Base-by-base conservation (phyloP, 2,329 filamentous ascomycete genomes). In the Huntiella bhutanensis region DNA sequence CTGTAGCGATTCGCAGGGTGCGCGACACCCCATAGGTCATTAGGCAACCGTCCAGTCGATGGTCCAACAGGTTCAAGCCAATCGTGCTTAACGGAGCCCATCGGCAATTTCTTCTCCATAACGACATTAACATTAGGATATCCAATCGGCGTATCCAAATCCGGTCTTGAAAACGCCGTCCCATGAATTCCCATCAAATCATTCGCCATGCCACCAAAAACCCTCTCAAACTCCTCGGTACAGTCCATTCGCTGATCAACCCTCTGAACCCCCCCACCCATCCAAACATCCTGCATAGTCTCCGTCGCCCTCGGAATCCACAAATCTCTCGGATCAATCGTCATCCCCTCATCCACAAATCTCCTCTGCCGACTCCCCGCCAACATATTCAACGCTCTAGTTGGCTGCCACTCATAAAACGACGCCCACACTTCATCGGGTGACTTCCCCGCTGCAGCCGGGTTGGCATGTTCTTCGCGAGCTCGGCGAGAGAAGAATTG, bases 151-250 rank as follows among this genome's bases (percentile, higher is more conserved):
- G 42, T 38, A 5, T 41, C 13, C n/a, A 15, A 11, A n/a, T 45
- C 32, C 10, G 38, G 32, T 3, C 47, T 37, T 17, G 41, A 38
- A 41, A 33, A 45, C n/a, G 43, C 42, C 12, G 16, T 15, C 7
- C 47, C 47, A 33, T 45, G 42, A 12, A 45, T 13, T 12, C 42
- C 43, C 32, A 17, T 16, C 8, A 49, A 11, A 37, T 49, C 43
- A 32, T 45, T 45, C 1, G 42, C 42, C 16, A 45, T 5, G 7
- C 37, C 19, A 10, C 46, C 43, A 13, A 37, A 32, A 8, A 38
- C 22, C 22, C 22, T 28, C 22, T 28, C 22, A 28, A 28, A 28
- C 2, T 28, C 22, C 22, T 28, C 22, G 5, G 22, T 28, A 28
- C 22, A 28, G 7, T 28, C 22, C 22, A 28, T 8, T 3, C 22